These are phyloP conservation scores for Phallus indusiatus DNA, from an alignment of 768 basidiomycete genomes.

Conservation along the genomic window DNA sequence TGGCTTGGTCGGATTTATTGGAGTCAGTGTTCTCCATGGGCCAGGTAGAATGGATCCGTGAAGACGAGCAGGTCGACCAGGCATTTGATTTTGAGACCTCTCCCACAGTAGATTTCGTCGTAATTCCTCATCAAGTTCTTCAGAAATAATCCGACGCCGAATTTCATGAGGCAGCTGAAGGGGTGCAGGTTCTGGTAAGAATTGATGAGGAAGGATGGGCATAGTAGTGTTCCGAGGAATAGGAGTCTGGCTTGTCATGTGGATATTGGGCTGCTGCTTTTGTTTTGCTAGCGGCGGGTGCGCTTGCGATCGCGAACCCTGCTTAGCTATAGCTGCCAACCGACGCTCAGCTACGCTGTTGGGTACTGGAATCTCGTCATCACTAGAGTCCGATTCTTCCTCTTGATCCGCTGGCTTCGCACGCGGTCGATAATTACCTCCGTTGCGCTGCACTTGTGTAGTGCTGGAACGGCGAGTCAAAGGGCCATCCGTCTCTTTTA, in stretches of 20 bases:
- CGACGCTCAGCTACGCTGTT: constrained; percentile 16
- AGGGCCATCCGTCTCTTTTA: neutral
- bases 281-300: neutral
- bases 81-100: constrained; percentile 19
- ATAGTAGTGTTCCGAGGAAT: constrained; percentile 23
- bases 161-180: constrained; percentile 84
- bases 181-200: constrained; percentile 51
- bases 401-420: constrained; percentile 13
- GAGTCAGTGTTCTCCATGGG: neutral
- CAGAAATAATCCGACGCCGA: constrained; percentile 71
- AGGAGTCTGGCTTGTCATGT: neutral
- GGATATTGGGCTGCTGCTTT: neutral
- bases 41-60: constrained; percentile 4
- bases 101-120: constrained; percentile 75
- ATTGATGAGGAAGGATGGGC: constrained; percentile 58
- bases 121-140: constrained; percentile 78
- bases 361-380: constrained; percentile 11
- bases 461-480: neutral
- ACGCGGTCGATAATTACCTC: constrained; percentile 11
- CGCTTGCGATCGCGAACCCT: neutral
- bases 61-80: constrained; percentile 1
- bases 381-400: constrained; percentile 14
- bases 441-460: neutral
- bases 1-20: neutral
- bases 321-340: constrained; percentile 12